Conservation (phyloP, 2,329 filamentous ascomycete species). For the Aspergillus glaucus region DNA sequence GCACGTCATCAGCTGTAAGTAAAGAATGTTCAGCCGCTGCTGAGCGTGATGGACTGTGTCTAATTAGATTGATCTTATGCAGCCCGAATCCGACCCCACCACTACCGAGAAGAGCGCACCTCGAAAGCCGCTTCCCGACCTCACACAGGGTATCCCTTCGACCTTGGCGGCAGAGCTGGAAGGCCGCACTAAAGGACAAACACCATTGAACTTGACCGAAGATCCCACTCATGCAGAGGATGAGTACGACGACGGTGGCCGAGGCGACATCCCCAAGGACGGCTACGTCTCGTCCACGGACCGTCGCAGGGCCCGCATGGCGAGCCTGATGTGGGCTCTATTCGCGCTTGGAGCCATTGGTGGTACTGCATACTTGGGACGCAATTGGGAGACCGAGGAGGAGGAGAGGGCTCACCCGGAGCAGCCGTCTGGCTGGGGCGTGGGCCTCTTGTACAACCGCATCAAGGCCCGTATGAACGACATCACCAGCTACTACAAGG, state of each 20-base stretch:
- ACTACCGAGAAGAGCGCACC: slow-evolving; percentile 29
- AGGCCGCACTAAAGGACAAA: slow-evolving; percentile 31
- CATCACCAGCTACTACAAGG: slow-evolving; percentile 86
- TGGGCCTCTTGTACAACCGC: slow-evolving; percentile 72
- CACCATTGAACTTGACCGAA: slow-evolving; percentile 48
- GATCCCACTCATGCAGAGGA: slow-evolving; percentile 38
- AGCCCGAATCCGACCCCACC: slow-evolving; percentile 35
- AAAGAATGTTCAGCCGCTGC: slow-evolving; percentile 3
- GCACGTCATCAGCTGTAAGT: slow-evolving; percentile 23
- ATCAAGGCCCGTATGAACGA: slow-evolving; percentile 67
- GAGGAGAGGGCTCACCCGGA: slow-evolving; percentile 65
- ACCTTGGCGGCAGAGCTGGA: slow-evolving; percentile 73
- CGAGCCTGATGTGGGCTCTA: slow-evolving; percentile 65
- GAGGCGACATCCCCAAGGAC: slow-evolving; percentile 62
- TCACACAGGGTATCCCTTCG: slow-evolving; percentile 91
- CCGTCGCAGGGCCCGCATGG: slow-evolving; percentile 67
- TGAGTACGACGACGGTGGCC: slow-evolving; percentile 43
- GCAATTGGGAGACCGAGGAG: slow-evolving; percentile 74
- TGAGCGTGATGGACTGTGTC: slow-evolving; percentile 1
- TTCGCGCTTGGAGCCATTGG: slow-evolving; percentile 52
- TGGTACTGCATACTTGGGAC: slow-evolving; percentile 68
- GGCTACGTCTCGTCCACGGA: slow-evolving; percentile 90
- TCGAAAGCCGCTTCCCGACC: slow-evolving; percentile 70
- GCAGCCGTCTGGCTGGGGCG: slow-evolving; percentile 72
- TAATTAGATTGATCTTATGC: slow-evolving; percentile 10